Evolutionary conservation across 163 green algal genomes (phyloP), one percentile per base, ranked within the genome.

Genomic region (Scenedesmus sp.): DNA sequence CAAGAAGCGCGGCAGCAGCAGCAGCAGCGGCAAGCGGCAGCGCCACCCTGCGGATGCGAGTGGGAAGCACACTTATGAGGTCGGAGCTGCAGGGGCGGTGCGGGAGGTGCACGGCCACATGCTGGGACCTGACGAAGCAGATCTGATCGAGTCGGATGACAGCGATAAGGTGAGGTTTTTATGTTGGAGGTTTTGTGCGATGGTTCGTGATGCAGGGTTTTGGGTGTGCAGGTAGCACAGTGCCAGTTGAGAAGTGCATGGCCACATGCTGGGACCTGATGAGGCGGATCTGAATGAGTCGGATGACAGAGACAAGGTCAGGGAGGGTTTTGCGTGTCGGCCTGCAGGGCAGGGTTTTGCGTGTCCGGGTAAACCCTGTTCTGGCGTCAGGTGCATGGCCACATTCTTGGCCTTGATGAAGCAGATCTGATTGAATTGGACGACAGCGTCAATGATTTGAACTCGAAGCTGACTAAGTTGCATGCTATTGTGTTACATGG

Each of bases 41-140:
- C 79, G 88, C 2, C 88, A 88, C 60, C 46, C 66, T 7, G 62
- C n/a, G n/a, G 81, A 57, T 66, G 7, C 55, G 8, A 13, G 57
- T 34, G 90, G 82, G 52, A 5, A 67, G 26, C 90, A 93, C 60
- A 89, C n/a, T 20, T 93, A 93, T 77, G 90, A 93, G 57, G 84
- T 90, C 5, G 90, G 26, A 4, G 83, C 83, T 6, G 60, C 20
- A 9, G 90, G 90, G 12, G 54, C 23, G 1, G 84, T 90, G 73
- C 83, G 90, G 46, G 90, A 93, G 85, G 90, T 81, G 56, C 90
- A 93, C 46, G 90, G 90, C 16, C 70, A 90, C 84, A 93, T 93
- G 90, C 46, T 93, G 26, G 90, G 90, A n/a, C 90, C 90, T 16
- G 90, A 90, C 8, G 90, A 93, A 57, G 84, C 52, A 20, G 90